Percentiles rank a stretch among this genome's conserved stretches.
phyloP scores from a whole-genome alignment of 1,139 yeast species.

The Trichomonascaceae sp. region DNA sequence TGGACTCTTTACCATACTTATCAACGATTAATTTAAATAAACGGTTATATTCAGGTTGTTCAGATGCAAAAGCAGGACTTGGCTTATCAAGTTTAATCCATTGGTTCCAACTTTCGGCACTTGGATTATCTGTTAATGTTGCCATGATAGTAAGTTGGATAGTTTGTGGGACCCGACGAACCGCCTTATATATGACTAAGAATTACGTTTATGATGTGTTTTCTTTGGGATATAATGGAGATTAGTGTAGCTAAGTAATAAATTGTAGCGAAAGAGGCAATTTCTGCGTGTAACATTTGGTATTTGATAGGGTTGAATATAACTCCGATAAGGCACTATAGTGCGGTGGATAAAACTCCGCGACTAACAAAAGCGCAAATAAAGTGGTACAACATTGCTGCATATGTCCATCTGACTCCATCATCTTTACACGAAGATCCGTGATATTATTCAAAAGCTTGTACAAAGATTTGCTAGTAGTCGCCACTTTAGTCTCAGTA shows the following conservation, averaged over 20 bases:
- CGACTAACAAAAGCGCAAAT: too few relatives aligned
- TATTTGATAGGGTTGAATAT: not conserved
- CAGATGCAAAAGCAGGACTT: not conserved
- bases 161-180: not conserved
- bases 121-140: not conserved
- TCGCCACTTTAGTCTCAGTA: conserved; percentile 29
- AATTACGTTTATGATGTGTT: not conserved
- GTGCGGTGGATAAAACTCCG: not conserved
- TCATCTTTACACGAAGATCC: conserved; percentile 24
- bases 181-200: not conserved
- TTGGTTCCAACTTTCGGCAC: conserved; percentile 1
- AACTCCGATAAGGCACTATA: not conserved
- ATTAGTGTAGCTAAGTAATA: not conserved
- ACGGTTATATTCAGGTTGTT: not conserved
- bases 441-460: conserved; percentile 43
- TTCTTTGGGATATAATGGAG: not conserved
- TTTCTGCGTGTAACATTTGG: not conserved
- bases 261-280: not conserved
- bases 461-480: conserved; percentile 38
- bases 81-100: conserved; percentile 1
- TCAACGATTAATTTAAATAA: not conserved
- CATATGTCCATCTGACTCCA: conserved; percentile 24
- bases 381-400: too few relatives aligned
- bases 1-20: not conserved
- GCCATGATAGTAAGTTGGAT: not conserved